These are phyloP conservation scores for Chamaecyparis obtusa DNA, from an alignment of 75 land plant genomes.

Conservation along the genomic window DNA sequence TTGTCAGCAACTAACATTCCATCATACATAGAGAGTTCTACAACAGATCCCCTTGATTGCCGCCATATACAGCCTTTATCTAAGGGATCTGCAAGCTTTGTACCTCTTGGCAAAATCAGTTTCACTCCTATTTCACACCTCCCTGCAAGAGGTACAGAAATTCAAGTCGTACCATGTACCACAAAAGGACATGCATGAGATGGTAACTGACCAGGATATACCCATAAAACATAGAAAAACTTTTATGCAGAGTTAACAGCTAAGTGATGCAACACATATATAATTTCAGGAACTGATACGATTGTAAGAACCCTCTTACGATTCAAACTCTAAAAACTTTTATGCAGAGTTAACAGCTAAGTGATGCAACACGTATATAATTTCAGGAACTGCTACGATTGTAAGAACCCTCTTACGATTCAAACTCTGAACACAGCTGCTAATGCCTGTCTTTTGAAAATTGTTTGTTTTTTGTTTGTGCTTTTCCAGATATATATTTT, in stretches of 20 bases:
- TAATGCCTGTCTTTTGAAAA: too few relatives aligned
- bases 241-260: too few relatives aligned
- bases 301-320: too few relatives aligned
- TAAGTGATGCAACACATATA: not conserved
- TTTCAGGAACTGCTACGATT: not conserved
- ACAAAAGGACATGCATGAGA: not conserved
- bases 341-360: too few relatives aligned
- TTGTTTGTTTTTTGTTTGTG: too few relatives aligned
- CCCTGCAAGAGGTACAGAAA: constrained; percentile 31
- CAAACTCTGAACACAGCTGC: too few relatives aligned
- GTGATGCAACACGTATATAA: not conserved
- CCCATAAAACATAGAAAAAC: not conserved
- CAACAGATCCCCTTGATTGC: constrained; percentile 70
- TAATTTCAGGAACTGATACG: not conserved
- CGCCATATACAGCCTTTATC: constrained; percentile 68
- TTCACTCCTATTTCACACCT: constrained; percentile 45
- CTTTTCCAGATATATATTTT: too few relatives aligned
- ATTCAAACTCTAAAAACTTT: too few relatives aligned
- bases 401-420: too few relatives aligned
- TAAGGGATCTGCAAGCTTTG: constrained; percentile 53
- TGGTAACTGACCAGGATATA: not conserved
- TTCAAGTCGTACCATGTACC: not conserved
- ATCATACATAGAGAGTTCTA: constrained; percentile 42
- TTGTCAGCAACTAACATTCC: constrained; percentile 23
- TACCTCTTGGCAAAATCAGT: constrained; percentile 47